Conservation (phyloP, 2,329 filamentous ascomycete genomes). For the Calonectria pseudoturangicola region DNA sequence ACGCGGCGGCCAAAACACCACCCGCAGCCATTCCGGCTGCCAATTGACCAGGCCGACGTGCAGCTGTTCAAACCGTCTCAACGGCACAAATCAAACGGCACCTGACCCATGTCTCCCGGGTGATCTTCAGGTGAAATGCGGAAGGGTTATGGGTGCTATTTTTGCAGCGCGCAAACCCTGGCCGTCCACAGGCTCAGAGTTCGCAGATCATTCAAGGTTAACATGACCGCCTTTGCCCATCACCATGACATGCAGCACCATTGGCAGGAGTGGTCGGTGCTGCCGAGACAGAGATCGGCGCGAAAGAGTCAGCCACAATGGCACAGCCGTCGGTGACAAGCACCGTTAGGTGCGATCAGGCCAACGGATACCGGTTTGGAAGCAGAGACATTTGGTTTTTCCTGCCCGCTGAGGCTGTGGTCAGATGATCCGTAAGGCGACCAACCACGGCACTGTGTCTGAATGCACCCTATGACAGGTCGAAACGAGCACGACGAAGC, state of each 20-base stretch:
- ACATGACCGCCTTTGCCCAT: slow-evolving; percentile 16
- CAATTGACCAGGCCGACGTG: slow-evolving; percentile 6
- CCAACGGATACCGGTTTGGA: slow-evolving; percentile 25
- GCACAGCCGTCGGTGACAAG: slow-evolving; percentile 43
- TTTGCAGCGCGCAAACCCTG: slow-evolving; percentile 9
- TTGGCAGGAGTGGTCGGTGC: slow-evolving; percentile 25
- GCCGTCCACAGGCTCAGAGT: slow-evolving; percentile 25
- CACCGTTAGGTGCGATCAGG: slow-evolving; percentile 41
- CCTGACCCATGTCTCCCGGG: slow-evolving; percentile 31
- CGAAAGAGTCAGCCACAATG: slow-evolving; percentile 44
- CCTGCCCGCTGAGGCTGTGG: slow-evolving; percentile 12
- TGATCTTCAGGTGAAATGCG: slow-evolving; percentile 33
- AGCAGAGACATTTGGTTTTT: slow-evolving; percentile 14
- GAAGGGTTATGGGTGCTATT: slow-evolving; percentile 33
- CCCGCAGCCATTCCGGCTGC: slow-evolving; percentile 23
- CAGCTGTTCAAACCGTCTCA: slow-evolving; percentile 23
- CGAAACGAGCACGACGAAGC: not conserved
- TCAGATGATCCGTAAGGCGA: slow-evolving; percentile 28
- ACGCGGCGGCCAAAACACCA: slow-evolving; percentile 12
- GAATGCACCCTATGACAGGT: not conserved
- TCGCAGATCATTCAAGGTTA: slow-evolving; percentile 33
- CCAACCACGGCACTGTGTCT: not conserved
- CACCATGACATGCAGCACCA: slow-evolving; percentile 23
- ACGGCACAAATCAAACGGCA: slow-evolving; percentile 26
- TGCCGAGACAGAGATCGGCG: slow-evolving; percentile 49